Percentiles rank a stretch among this genome's conserved stretches.
Conservation (phyloP, 176 grass and related monocot genomes). For the Carex pumila region DNA sequence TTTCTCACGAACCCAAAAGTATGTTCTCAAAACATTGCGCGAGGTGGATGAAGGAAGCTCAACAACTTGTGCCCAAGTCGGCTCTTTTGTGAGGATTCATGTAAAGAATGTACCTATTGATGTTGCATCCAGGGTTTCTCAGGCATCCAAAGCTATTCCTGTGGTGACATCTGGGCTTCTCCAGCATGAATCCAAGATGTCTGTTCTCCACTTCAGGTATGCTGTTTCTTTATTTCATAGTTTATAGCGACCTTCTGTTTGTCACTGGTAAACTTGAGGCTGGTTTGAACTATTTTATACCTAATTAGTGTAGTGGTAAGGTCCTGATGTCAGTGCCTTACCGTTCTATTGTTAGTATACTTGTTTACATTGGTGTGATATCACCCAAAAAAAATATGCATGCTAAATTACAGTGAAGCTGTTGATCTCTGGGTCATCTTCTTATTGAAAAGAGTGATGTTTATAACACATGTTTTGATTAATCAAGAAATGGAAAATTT, state of each 20-base stretch:
- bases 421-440: neutral
- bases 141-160: constrained; percentile 52
- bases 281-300: neutral
- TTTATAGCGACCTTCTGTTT: neutral
- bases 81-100: constrained; percentile 68
- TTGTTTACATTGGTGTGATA: neutral
- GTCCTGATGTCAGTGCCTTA: neutral
- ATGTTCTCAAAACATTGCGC: constrained; percentile 50
- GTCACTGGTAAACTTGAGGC: neutral
- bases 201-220: constrained; percentile 94
- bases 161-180: constrained; percentile 56
- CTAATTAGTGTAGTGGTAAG: neutral
- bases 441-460: neutral
- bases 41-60: constrained; percentile 36
- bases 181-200: constrained; percentile 93
- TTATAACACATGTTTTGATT: neutral
- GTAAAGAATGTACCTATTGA: constrained; percentile 61
- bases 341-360: neutral
- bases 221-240: constrained; percentile 13
- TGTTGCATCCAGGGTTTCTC: constrained; percentile 52
- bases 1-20: constrained; percentile 74
- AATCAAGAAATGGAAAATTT: neutral
- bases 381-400: neutral
- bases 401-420: neutral
- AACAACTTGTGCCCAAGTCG: constrained; percentile 48